Conservation (phyloP, 371 early-diverging fungal genomes). For the Zychaea mexicana region DNA sequence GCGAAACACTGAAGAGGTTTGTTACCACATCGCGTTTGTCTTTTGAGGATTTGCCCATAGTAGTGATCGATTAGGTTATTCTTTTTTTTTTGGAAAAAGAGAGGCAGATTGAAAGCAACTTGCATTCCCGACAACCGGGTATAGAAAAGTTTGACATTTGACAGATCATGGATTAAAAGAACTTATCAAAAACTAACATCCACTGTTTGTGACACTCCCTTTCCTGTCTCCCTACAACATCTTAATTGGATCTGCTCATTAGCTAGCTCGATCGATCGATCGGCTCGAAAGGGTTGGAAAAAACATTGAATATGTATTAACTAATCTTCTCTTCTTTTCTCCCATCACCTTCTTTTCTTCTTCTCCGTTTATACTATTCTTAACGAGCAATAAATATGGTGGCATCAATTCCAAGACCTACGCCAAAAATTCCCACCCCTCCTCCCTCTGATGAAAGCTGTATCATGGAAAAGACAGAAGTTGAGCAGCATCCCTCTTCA, state of each 20-base stretch:
- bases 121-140: too few relatives aligned
- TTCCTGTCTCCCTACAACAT: too few relatives aligned
- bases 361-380: not conserved
- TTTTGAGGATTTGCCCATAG: conserved; percentile 87
- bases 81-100: too few relatives aligned
- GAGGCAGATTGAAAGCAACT: too few relatives aligned
- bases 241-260: too few relatives aligned
- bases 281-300: not conserved
- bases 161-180: not conserved
- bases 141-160: too few relatives aligned
- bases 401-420: too few relatives aligned
- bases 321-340: too few relatives aligned
- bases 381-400: not conserved
- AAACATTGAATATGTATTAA: not conserved
- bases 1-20: not conserved
- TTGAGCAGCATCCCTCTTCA: not conserved
- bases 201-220: not conserved
- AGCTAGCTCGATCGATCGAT: not conserved
- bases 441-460: not conserved
- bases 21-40: conserved; percentile 93
- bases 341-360: too few relatives aligned
- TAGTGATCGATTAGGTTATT: not conserved
- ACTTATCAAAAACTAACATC: not conserved
- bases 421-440: too few relatives aligned
- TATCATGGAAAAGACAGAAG: not conserved